Evolutionary conservation across 305 asterid genomes (phyloP), one percentile per base, ranked within the genome.

Genomic region (Salvia sclarea): DNA sequence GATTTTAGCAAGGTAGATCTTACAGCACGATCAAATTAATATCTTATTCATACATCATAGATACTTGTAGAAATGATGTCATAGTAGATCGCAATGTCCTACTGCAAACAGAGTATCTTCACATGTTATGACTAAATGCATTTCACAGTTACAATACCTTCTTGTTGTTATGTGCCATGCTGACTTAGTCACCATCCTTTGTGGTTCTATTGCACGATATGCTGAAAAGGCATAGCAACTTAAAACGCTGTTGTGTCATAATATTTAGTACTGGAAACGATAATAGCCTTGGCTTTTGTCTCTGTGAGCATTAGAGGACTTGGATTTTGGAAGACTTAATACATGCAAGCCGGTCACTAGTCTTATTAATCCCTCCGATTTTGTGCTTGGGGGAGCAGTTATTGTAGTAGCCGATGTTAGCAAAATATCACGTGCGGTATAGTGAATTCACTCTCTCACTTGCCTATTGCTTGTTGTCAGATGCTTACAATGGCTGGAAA

Each of bases 1-100:
- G 98, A 90, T 80, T 24, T 40, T 95, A 64, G 81, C 97, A 62
- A 91, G 94, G 97, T 84, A 81, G 59, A 64, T 54, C 62, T 66
- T 12, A 54, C 70, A 54, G 16, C 80, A 33, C 60, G 40, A 38
- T 49, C 70, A 72, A 47, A 25, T 41, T 44, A 35, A 43, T 55
- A 13, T 65, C 37, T 5, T 56, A 13, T 40, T 40, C 66, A 57
- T 9, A 40, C 50, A 45, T 58, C n/a, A 31, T 40, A 45, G 60
- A 10, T 41, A 8, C 69, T 52, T 60, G 44, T 60, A 25, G 35
- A 48, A 72, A 7, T 61, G 35, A 41, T 75, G n/a, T 65, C 61
- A 62, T 33, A 5, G 37, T 52, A 41, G 45, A 40, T 66, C 13
- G 50, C 21, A 24, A 28, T 54, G 43, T n/a, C 49, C 62, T 49